Evolutionary conservation across 129 eudicot species (phyloP).

Genomic region (Lactuca saligna): DNA sequence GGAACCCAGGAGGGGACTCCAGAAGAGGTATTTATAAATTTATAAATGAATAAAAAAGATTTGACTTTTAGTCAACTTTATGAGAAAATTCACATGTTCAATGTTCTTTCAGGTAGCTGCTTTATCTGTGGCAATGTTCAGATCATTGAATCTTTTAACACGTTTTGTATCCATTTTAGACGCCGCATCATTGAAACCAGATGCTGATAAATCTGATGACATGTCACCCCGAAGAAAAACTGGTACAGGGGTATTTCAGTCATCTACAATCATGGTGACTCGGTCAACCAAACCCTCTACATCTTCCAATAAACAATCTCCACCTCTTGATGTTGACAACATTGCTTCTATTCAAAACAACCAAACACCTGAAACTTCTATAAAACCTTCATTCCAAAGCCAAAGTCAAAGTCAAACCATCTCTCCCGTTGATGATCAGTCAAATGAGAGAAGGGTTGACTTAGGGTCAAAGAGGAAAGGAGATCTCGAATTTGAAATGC

Average conservation of each 20-base stretch:
- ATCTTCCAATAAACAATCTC: conserved; percentile 33
- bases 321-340: conserved; percentile 21
- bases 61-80: neutral
- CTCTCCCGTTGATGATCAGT: conserved; percentile 25
- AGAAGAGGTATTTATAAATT: conserved; percentile 59
- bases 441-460: conserved; percentile 37
- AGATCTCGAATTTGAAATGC: conserved; percentile 85
- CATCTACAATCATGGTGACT: conserved; percentile 87
- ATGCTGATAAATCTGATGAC: conserved; percentile 49
- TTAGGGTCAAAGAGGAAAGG: conserved; percentile 62
- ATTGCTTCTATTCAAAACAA: conserved; percentile 22
- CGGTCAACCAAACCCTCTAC: conserved; percentile 44
- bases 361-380: conserved; percentile 36
- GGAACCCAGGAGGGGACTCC: conserved; percentile 79
- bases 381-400: conserved; percentile 21
- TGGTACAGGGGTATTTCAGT: conserved; percentile 52
- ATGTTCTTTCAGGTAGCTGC: conserved; percentile 77
- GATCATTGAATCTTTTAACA: conserved; percentile 78
- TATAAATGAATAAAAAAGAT: no score
- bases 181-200: conserved; percentile 79
- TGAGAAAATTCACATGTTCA: neutral
- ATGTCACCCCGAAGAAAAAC: conserved; percentile 28
- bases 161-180: conserved; percentile 86
- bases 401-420: conserved; percentile 12
- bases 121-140: conserved; percentile 78